phyloP scores from a whole-genome alignment of 2,329 filamentous ascomycete species.

The Cytospora mali region DNA sequence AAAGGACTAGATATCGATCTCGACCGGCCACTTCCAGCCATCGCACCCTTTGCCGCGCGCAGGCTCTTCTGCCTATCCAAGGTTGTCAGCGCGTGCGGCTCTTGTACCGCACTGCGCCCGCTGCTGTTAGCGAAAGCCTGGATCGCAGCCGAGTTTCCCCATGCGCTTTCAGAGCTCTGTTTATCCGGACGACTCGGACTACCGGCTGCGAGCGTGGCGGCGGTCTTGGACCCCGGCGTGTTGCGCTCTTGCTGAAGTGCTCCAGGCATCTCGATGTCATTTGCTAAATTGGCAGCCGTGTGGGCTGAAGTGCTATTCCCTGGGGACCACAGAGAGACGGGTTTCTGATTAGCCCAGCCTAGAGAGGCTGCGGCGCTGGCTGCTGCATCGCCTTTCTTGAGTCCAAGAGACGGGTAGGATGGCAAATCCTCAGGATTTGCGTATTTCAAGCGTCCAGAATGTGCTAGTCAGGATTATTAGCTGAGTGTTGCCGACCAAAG shows the following conservation, averaged over 20 bases:
- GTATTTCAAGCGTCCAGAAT: conserved; percentile 62
- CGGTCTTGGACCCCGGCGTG: conserved; percentile 50
- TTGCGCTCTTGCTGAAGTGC: conserved; percentile 60
- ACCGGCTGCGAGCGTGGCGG: conserved; percentile 47
- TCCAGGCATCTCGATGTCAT: conserved; percentile 38
- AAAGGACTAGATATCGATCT: conserved; percentile 67
- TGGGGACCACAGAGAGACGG: conserved; percentile 68
- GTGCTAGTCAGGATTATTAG: conserved; percentile 27
- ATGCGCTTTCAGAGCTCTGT: conserved; percentile 34
- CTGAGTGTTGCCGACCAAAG: background rate
- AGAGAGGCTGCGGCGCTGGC: conserved; percentile 75
- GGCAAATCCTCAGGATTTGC: conserved; percentile 73
- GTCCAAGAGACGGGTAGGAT: conserved; percentile 70
- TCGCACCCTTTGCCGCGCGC: conserved; percentile 76
- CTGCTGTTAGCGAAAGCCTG: conserved; percentile 43
- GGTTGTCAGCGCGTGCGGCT: conserved; percentile 30
- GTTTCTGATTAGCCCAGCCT: conserved; percentile 60
- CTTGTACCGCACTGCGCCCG: conserved; percentile 45
- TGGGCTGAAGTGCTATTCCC: conserved; percentile 60
- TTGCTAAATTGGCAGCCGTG: conserved; percentile 37
- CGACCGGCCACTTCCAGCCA: conserved; percentile 57
- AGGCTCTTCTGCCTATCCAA: conserved; percentile 67
- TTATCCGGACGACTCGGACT: conserved; percentile 52
- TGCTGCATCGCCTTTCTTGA: conserved; percentile 59
- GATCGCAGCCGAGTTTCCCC: conserved; percentile 70